Evolutionary conservation across 2,329 filamentous ascomycete genomes (phyloP).

Genomic region (Cercospora nicotianae): DNA sequence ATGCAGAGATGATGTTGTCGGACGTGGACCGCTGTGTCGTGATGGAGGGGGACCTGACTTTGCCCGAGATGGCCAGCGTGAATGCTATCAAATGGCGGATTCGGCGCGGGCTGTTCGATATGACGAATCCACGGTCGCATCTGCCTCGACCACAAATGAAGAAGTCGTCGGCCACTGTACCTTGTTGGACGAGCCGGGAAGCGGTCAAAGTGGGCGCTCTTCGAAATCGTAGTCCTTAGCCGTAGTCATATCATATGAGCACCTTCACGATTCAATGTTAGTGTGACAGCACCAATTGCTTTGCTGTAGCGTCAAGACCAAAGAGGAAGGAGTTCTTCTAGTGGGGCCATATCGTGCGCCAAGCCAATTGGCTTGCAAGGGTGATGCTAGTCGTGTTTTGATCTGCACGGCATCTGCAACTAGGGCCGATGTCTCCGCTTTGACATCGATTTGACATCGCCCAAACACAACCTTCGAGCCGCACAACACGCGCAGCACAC

Average conservation of each 20-base stretch:
- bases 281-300: neutral
- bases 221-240: neutral
- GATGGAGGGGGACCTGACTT: constrained; percentile 9
- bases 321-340: neutral
- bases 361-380: neutral
- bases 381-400: constrained; percentile 7
- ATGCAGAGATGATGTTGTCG: constrained; percentile 7
- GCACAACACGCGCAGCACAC: neutral
- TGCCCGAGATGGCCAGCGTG: constrained; percentile 21
- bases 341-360: constrained; percentile 3
- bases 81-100: constrained; percentile 16
- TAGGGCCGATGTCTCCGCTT: neutral
- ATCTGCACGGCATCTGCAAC: constrained; percentile 9
- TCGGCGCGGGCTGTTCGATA: constrained; percentile 19
- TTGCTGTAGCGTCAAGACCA: neutral
- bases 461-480: neutral
- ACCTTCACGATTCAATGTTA: neutral
- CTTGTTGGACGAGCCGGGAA: neutral
- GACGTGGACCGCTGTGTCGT: constrained; percentile 23
- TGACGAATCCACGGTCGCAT: neutral
- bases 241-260: neutral
- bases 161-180: neutral
- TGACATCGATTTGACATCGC: neutral
- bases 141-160: neutral
- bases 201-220: neutral